These are phyloP conservation scores for Pseudogymnoascus sp. DNA, from an alignment of 2,329 filamentous ascomycete genomes.

Conservation along the genomic window DNA sequence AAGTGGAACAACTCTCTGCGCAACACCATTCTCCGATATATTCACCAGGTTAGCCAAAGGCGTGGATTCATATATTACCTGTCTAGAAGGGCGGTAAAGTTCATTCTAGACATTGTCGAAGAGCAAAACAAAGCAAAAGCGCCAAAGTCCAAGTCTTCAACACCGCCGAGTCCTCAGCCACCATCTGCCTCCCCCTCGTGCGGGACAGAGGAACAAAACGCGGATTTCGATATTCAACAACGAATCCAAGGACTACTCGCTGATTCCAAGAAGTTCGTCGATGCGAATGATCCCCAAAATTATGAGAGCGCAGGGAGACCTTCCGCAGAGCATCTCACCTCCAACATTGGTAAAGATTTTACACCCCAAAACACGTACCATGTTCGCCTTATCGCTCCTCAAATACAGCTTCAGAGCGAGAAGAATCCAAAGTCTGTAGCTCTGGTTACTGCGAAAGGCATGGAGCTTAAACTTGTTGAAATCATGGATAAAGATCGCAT, in stretches of 20 bases:
- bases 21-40: constrained; percentile 94
- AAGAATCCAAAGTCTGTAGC: constrained; percentile 97
- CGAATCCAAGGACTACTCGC: constrained; percentile 77
- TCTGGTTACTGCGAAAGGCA: constrained; percentile 90
- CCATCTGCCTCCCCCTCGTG: neutral
- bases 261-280: constrained; percentile 76
- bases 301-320: constrained; percentile 26
- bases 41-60: constrained; percentile 92
- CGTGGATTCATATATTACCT: constrained; percentile 97
- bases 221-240: constrained; percentile 62
- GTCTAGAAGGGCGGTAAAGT: constrained; percentile 90
- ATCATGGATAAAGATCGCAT: constrained; percentile 96
- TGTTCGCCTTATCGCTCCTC: constrained; percentile 86
- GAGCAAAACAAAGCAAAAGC: constrained; percentile 73
- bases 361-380: constrained; percentile 90
- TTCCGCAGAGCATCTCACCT: constrained; percentile 54
- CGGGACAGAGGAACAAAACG: constrained; percentile 24
- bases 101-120: constrained; percentile 94
- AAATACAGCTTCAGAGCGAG: constrained; percentile 96
- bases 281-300: constrained; percentile 48
- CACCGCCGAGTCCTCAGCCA: constrained; percentile 14
- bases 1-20: constrained; percentile 97
- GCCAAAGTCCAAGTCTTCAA: constrained; percentile 20
- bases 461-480: constrained; percentile 95
- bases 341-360: constrained; percentile 80